Evolutionary conservation across 2,329 filamentous ascomycete species (phyloP).

Genomic region (Setomelanomma holmii): DNA sequence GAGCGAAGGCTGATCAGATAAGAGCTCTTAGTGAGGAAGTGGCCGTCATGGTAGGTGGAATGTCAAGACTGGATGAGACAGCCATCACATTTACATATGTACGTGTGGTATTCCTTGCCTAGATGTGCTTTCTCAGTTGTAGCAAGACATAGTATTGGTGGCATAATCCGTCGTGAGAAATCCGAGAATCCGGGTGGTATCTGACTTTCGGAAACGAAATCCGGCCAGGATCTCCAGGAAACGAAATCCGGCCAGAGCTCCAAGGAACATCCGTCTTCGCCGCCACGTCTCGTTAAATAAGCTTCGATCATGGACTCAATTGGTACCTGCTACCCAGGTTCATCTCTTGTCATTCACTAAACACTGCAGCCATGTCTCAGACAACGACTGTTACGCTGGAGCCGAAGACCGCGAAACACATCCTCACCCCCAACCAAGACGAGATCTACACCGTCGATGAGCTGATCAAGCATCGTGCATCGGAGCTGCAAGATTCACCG

Average conservation of each 20-base stretch:
- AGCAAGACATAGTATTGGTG: background rate
- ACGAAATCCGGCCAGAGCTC: constrained; percentile 1
- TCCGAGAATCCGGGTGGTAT: constrained; percentile 1
- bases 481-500: constrained; percentile 20
- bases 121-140: background rate
- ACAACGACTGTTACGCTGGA: constrained; percentile 14
- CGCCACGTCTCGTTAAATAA: constrained; percentile 14
- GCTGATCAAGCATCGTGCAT: constrained; percentile 30
- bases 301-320: background rate
- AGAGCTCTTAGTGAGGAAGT: background rate
- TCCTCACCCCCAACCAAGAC: constrained; percentile 7
- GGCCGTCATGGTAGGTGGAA: background rate
- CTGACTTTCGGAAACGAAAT: background rate
- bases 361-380: constrained; percentile 17
- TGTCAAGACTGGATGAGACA: background rate
- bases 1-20: background rate
- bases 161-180: background rate
- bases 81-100: background rate
- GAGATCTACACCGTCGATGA: constrained; percentile 34
- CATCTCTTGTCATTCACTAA: background rate
- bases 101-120: background rate
- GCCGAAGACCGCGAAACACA: constrained; percentile 5
- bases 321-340: background rate
- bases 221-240: background rate
- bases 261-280: background rate